Evolutionary conservation across 768 basidiomycete genomes (phyloP).

Genomic region (Hydnomerulius pinastri): DNA sequence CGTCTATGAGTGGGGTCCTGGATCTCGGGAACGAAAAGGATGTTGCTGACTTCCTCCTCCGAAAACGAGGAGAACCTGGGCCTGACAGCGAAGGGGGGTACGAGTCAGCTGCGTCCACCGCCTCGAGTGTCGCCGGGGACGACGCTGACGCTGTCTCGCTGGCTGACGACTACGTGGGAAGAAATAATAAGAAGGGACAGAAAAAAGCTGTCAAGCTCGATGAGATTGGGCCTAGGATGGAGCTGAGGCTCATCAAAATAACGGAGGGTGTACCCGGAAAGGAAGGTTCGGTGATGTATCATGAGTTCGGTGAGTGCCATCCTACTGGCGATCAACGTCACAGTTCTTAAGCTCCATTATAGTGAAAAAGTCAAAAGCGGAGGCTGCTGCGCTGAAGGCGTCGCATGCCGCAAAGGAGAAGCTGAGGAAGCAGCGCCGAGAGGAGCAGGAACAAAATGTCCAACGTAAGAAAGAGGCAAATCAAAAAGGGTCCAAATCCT

Average conservation of each 20-base stretch:
- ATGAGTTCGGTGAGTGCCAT: conserved; percentile 78
- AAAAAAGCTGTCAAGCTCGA: conserved; percentile 89
- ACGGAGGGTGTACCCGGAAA: conserved; percentile 92
- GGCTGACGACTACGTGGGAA: conserved; percentile 91
- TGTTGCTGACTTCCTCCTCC: conserved; percentile 90
- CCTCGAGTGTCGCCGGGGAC: conserved; percentile 81
- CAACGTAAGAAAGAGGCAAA: conserved; percentile 67
- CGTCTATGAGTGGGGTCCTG: conserved; percentile 46
- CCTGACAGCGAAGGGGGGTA: conserved; percentile 65
- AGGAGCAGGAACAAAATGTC: conserved; percentile 92
- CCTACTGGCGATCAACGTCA: background rate
- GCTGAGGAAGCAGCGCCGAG: conserved; percentile 73
- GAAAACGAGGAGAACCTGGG: conserved; percentile 61
- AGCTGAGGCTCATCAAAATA: conserved; percentile 90
- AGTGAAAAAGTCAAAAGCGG: conserved; percentile 91
- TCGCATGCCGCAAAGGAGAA: conserved; percentile 79
- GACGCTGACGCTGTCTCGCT: conserved; percentile 80
- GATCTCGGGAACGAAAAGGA: conserved; percentile 91
- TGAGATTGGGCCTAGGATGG: conserved; percentile 95
- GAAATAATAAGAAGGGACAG: conserved; percentile 91
- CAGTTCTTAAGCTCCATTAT: conserved; percentile 10
- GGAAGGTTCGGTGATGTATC: conserved; percentile 91
- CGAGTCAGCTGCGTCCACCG: conserved; percentile 79
- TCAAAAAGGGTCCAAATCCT: conserved; percentile 26
- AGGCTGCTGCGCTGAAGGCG: conserved; percentile 63